Percentiles rank a stretch among this genome's conserved stretches.
Conservation (phyloP, 192 early-diverging fungal genomes). For the Backusella australiensis region DNA sequence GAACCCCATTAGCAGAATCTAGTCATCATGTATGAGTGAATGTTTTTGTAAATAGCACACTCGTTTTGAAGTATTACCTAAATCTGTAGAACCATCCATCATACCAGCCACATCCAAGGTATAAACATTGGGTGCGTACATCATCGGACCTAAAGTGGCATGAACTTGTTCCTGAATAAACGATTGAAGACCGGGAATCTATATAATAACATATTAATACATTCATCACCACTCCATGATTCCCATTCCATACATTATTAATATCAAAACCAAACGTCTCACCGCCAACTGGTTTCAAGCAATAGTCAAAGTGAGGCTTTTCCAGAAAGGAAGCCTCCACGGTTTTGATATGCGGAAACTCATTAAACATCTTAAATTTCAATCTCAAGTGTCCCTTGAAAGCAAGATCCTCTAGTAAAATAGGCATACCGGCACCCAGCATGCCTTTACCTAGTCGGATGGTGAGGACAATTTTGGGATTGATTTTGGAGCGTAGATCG, state of each 20-base stretch:
- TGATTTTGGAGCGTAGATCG: conserved; percentile 64
- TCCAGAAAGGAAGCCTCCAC: conserved; percentile 83
- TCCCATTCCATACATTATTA: conserved; percentile 57
- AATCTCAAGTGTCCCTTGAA: conserved; percentile 75
- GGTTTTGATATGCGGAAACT: conserved; percentile 83
- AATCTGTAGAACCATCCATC: conserved; percentile 59
- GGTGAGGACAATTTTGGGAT: conserved; percentile 85
- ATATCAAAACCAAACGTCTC: conserved; percentile 84
- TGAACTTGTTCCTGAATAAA: conserved; percentile 76
- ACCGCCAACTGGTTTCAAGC: conserved; percentile 84
- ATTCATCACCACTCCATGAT: not conserved
- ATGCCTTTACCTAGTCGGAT: conserved; percentile 86
- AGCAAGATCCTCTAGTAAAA: conserved; percentile 83
- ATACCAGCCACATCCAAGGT: conserved; percentile 75
- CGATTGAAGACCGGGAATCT: conserved; percentile 77
- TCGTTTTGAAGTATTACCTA: conserved; percentile 27
- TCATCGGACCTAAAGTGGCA: conserved; percentile 72
- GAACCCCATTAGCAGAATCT: conserved; percentile 82
- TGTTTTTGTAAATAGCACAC: not conserved
- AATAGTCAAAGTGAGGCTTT: conserved; percentile 83
- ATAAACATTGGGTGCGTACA: conserved; percentile 81
- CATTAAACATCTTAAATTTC: conserved; percentile 79
- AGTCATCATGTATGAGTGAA: not conserved
- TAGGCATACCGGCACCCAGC: conserved; percentile 79
- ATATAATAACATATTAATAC: conserved; percentile 4